Evolutionary conservation across 768 basidiomycete species (phyloP), one percentile per base, ranked within the genome.

Genomic region (Pholiota conissans): DNA sequence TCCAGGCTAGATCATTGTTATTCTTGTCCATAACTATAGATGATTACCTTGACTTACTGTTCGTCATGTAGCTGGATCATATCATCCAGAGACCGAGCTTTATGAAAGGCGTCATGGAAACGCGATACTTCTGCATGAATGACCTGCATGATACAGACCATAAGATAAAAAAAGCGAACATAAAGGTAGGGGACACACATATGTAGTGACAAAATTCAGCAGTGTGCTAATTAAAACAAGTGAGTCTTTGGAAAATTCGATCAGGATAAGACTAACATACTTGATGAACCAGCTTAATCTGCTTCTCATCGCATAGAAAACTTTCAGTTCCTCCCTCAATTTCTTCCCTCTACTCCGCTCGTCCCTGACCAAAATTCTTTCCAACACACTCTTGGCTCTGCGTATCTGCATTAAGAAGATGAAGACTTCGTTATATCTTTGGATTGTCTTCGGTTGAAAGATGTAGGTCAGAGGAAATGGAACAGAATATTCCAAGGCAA

Each of bases 211-310:
- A 64, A 91, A 92, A 65, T 85, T 84, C 60, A 89, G 73, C 34
- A 91, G 63, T 0, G 82, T 82, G 61, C 90, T 90, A 51, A 13
- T 50, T 34, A 34, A n/a, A n/a, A n/a, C n/a, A n/a, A n/a, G 20
- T 20, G 11, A 30, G 16, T 50, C 16, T 50, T 48, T 35, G 40
- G 18, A 24, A 42, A n/a, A 30, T 9, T 45, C 45, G 52, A 5
- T 13, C 3, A 8, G n/a, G 20, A 22, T 18, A 59, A 57, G 35
- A 52, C 30, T 29, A 18, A 79, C 88, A 63, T 65, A 92, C 91
- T 90, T 91, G 68, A 90, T 80, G 63, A 93, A 90, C 92, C 92
- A 94, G 56, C 88, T 87, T 57, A 94, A 63, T 55, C 87, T 85
- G 61, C 86, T 84, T 60, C 91, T 74, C 78, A 91, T 82, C 0